phyloP scores from a whole-genome alignment of 306 rosid species.

The Rubus idaeus region DNA sequence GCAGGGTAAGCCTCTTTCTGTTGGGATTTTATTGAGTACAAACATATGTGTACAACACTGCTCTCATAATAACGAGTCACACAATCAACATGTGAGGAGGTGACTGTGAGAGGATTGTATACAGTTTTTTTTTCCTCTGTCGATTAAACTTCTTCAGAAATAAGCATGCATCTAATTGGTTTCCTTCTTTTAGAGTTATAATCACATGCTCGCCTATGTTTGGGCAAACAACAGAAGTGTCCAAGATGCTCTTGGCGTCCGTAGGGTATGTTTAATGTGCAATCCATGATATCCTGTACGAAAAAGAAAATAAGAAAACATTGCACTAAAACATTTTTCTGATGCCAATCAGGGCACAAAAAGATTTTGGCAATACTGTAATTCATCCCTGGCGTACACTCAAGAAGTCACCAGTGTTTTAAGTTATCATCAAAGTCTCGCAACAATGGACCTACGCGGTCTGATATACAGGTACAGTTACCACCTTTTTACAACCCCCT shows the following conservation, averaged over 20 bases:
- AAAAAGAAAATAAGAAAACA: not conserved
- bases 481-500: not conserved
- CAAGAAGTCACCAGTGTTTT: constrained; percentile 13
- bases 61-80: not conserved
- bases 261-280: constrained; percentile 7
- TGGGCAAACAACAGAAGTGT: constrained; percentile 25
- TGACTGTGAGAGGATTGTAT: not conserved
- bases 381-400: constrained; percentile 22
- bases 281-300: not conserved
- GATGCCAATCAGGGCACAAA: constrained; percentile 22
- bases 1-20: constrained; percentile 20
- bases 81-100: not conserved
- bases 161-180: not conserved
- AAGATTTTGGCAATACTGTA: constrained; percentile 28
- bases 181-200: constrained; percentile 13
- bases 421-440: constrained; percentile 13
- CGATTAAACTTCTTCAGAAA: not conserved
- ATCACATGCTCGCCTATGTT: constrained; percentile 18
- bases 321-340: not conserved
- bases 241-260: constrained; percentile 26
- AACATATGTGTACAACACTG: not conserved
- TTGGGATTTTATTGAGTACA: not conserved
- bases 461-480: constrained; percentile 23
- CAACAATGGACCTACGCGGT: not conserved
- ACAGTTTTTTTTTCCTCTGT: not conserved